Evolutionary conservation across 2,329 filamentous ascomycete species (phyloP).

Genomic region (Trichoderma sp.): DNA sequence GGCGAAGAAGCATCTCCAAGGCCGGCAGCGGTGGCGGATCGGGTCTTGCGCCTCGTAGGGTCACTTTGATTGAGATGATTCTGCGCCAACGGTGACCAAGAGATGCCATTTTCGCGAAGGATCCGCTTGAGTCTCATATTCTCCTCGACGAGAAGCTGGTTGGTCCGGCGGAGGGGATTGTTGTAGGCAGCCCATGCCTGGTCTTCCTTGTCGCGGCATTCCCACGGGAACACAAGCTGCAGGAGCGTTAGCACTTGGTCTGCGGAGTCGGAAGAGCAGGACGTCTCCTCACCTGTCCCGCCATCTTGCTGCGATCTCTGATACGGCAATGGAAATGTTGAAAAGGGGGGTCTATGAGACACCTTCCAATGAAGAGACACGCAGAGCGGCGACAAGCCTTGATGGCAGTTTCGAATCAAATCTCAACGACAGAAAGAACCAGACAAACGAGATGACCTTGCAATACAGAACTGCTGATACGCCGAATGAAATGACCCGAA

Average conservation of each 20-base stretch:
- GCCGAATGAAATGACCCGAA: neutral
- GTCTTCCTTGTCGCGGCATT: slow-evolving; percentile 56
- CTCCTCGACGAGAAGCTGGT: slow-evolving; percentile 51
- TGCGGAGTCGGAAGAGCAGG: neutral
- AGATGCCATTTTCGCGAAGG: slow-evolving; percentile 55
- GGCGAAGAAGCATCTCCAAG: slow-evolving; percentile 41
- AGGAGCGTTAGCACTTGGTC: neutral
- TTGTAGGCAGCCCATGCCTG: slow-evolving; percentile 53
- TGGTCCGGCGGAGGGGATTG: slow-evolving; percentile 51
- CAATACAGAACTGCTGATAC: slow-evolving; percentile 7
- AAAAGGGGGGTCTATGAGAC: neutral
- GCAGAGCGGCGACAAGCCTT: neutral
- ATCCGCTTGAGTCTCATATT: slow-evolving; percentile 55
- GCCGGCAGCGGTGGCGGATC: slow-evolving; percentile 36
- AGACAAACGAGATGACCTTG: neutral
- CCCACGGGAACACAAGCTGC: slow-evolving; percentile 49
- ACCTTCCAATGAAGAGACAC: neutral
- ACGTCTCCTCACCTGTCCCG: slow-evolving; percentile 23
- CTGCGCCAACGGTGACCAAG: slow-evolving; percentile 49
- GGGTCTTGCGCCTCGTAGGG: slow-evolving; percentile 41
- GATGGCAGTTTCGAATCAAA: neutral
- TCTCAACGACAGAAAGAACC: slow-evolving; percentile 5
- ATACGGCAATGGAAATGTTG: neutral
- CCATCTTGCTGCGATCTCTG: slow-evolving; percentile 16
- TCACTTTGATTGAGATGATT: slow-evolving; percentile 40